phyloP scores from a whole-genome alignment of 2,329 filamentous ascomycete genomes.

The Hypoxylon sp. region DNA sequence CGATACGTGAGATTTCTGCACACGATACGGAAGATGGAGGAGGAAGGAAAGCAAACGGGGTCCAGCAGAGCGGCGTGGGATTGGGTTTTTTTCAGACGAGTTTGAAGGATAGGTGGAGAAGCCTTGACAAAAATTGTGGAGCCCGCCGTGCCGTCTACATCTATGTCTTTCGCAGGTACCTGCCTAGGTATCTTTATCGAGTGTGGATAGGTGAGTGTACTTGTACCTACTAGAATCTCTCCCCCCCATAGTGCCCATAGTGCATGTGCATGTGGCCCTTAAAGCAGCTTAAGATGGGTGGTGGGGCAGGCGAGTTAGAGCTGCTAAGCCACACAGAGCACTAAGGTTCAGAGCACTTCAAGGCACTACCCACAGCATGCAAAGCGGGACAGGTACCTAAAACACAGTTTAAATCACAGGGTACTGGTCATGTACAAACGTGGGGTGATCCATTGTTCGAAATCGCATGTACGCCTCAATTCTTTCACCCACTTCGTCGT shows the following conservation, averaged over 20 bases:
- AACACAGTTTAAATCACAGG: constrained; percentile 4
- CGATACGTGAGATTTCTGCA: constrained; percentile 56
- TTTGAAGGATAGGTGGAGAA: constrained; percentile 44
- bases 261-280: not conserved
- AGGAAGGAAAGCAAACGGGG: constrained; percentile 52
- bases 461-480: constrained; percentile 13
- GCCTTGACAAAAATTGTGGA: constrained; percentile 34
- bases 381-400: not conserved
- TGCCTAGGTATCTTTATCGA: not conserved
- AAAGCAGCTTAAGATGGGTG: not conserved
- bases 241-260: too few relatives aligned
- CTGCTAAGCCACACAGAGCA: constrained; percentile 34
- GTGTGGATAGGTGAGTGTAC: not conserved
- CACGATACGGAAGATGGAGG: constrained; percentile 55
- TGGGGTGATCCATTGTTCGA: constrained; percentile 32
- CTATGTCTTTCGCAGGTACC: not conserved
- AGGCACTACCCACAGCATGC: not conserved
- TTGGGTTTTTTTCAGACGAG: constrained; percentile 44
- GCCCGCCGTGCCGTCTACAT: constrained; percentile 6
- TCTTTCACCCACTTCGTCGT: constrained; percentile 11
- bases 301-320: constrained; percentile 4
- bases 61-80: constrained; percentile 44
- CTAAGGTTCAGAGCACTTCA: too few relatives aligned
- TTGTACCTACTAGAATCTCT: not conserved
- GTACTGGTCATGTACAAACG: constrained; percentile 19